phyloP scores from a whole-genome alignment of 345 rosid genomes.

The Salix caprea region DNA sequence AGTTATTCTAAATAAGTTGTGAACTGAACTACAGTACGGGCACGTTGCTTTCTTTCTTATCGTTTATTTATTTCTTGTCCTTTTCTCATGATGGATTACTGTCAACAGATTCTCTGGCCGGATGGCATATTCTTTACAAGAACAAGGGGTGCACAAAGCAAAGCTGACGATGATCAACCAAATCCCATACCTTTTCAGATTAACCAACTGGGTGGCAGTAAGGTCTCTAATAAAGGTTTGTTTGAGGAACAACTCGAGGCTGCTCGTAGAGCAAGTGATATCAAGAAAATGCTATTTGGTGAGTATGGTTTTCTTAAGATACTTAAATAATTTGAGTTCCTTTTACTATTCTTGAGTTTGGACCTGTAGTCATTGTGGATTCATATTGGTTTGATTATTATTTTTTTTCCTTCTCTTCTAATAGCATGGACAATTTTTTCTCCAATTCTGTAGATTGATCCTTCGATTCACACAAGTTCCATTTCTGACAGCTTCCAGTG shows the following conservation, averaged over 20 bases:
- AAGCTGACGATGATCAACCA: conserved; percentile 30
- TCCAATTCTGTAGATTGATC: not conserved
- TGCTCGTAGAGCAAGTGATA: conserved; percentile 75
- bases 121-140: conserved; percentile 73
- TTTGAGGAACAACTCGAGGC: conserved; percentile 88
- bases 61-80: conserved; percentile 4
- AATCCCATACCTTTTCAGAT: conserved; percentile 36
- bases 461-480: not conserved
- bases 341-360: not conserved
- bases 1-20: not conserved
- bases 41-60: not conserved
- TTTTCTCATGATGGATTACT: conserved; percentile 7
- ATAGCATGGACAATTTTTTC: not conserved
- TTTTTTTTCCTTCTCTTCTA: not conserved
- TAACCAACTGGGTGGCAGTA: conserved; percentile 53
- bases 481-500: not conserved
- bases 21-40: not conserved
- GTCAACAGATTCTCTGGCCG: conserved; percentile 80
- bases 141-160: conserved; percentile 31
- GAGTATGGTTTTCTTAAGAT: conserved; percentile 23
- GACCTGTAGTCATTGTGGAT: not conserved
- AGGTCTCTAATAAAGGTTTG: conserved; percentile 47
- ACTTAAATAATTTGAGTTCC: not conserved
- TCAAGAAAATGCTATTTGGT: conserved; percentile 83
- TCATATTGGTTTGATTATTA: not conserved